A percentile compares a stretch with the other conserved stretches of the same genome.
Evolutionary conservation across 805 yeast genomes (phyloP).

Genomic region (Komagataella mondaviorum): DNA sequence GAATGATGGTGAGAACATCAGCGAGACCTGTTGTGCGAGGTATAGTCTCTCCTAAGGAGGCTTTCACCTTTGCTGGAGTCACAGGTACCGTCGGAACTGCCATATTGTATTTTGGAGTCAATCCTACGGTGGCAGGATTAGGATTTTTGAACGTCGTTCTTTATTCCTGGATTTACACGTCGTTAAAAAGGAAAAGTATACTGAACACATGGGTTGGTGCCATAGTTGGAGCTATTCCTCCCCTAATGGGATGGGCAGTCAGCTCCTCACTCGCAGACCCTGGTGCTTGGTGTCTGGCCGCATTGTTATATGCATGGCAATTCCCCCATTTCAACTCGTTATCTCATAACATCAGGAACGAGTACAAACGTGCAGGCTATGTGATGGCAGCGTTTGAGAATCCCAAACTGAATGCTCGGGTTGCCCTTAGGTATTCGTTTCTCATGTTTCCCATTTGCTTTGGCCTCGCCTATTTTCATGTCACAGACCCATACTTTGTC

Average conservation of each 20-base stretch:
- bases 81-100: constrained; percentile 63
- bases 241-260: constrained; percentile 98
- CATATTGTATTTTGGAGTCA: constrained; percentile 67
- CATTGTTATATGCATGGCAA: constrained; percentile 90
- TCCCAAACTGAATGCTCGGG: constrained; percentile 86
- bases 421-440: constrained; percentile 80
- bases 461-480: constrained; percentile 63
- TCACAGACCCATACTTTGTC: constrained; percentile 72
- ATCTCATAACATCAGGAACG: constrained; percentile 77
- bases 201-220: constrained; percentile 98
- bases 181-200: constrained; percentile 74
- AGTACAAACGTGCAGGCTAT: constrained; percentile 87
- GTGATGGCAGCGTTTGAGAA: constrained; percentile 95
- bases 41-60: constrained; percentile 57
- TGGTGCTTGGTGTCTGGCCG: constrained; percentile 92
- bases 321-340: constrained; percentile 95
- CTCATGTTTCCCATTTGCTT: constrained; percentile 89
- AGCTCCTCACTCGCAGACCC: constrained; percentile 72
- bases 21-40: constrained; percentile 88
- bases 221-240: constrained; percentile 96
- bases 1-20: constrained; percentile 76
- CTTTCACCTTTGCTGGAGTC: constrained; percentile 64
- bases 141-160: constrained; percentile 71
- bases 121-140: constrained; percentile 69
- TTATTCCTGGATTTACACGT: constrained; percentile 85